Evolutionary conservation across 495 filamentous ascomycete species (phyloP), one percentile per base, ranked within the genome.

Genomic region (Pseudotulostoma volvatum): DNA sequence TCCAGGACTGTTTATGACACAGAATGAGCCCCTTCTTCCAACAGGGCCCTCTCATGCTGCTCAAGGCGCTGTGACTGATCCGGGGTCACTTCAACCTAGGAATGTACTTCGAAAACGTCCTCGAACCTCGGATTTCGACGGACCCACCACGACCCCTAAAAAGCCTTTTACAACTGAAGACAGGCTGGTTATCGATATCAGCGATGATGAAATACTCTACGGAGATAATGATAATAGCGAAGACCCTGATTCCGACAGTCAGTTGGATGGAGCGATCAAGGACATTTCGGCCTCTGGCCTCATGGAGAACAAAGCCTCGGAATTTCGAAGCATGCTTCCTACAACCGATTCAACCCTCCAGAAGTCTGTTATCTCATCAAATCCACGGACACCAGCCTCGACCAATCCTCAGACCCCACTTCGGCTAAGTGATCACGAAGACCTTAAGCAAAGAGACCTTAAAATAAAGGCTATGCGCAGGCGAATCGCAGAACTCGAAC

Each of bases 51-150:
- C n/a, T n/a, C n/a, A n/a, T n/a, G 39, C 41, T 9, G 34, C 40
- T 9, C 44, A 43, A 31, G 33, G 16, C 1, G 18, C 50, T 18
- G n/a, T 31, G 1, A 23, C 55, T 35, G 55, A 60, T 25, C 30
- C 52, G 9, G 51, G 52, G 9, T 34, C 31, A 13, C 42, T 49
- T 18, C 42, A 54, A 17, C 40, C 53, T 18, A 55, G 52, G 31
- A 19, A 44, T n/a, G 52, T 49, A 25, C 58, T 64, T 37, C 71
- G 79, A 14, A 93, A 93, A 55, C 77, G 87, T 15, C 84, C 82
- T n/a, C 79, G 81, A 32, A 85, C 86, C 25, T 70, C 82, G 9
- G 86, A 93, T 50, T 87, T 93, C 32, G 73, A 74, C 42, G 61
- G 73, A 44, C 38, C 61, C 36, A 36, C 60, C 14, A 49, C 58